A percentile compares a stretch with the other conserved stretches of the same genome.
Conservation (phyloP, 768 basidiomycete genomes). For the Lactarius quietus region DNA sequence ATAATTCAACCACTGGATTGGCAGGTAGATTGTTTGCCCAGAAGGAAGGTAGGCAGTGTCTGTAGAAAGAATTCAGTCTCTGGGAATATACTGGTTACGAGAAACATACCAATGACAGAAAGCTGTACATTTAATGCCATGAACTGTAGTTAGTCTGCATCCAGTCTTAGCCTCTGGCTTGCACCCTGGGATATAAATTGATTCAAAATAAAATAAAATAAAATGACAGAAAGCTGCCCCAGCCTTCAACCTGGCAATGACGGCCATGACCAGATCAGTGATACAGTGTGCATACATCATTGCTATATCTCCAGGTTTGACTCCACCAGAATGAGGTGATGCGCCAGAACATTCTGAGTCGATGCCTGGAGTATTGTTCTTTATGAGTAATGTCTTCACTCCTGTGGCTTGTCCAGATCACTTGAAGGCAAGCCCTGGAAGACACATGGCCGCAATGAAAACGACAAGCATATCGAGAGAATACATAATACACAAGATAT, state of each 20-base stretch:
- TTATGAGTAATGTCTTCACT: slow-evolving; percentile 68
- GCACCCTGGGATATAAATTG: too few species aligned
- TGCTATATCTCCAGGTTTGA: slow-evolving; percentile 92
- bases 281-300: slow-evolving; percentile 97
- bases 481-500: slow-evolving; percentile 81
- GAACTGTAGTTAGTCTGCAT: too few species aligned
- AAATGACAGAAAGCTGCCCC: slow-evolving; percentile 96
- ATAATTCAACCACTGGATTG: slow-evolving; percentile 88
- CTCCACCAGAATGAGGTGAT: slow-evolving; percentile 83
- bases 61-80: slow-evolving; percentile 32
- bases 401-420: slow-evolving; percentile 42
- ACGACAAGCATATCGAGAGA: slow-evolving; percentile 77
- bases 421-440: slow-evolving; percentile 64
- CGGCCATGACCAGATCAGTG: slow-evolving; percentile 94
- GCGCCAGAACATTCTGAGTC: slow-evolving; percentile 87
- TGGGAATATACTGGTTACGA: slow-evolving; percentile 3
- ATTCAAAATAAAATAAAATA: too few species aligned
- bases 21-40: slow-evolving; percentile 89
- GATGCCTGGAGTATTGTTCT: slow-evolving; percentile 75
- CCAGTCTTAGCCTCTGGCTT: too few species aligned
- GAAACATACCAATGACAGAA: slow-evolving; percentile 85
- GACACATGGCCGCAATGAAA: slow-evolving; percentile 80
- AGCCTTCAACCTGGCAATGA: slow-evolving; percentile 94
- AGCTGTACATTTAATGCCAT: too few species aligned
- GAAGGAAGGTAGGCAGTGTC: slow-evolving; percentile 97